Conservation (phyloP, 495 filamentous ascomycete species). For the Corynascus novoguineensis region DNA sequence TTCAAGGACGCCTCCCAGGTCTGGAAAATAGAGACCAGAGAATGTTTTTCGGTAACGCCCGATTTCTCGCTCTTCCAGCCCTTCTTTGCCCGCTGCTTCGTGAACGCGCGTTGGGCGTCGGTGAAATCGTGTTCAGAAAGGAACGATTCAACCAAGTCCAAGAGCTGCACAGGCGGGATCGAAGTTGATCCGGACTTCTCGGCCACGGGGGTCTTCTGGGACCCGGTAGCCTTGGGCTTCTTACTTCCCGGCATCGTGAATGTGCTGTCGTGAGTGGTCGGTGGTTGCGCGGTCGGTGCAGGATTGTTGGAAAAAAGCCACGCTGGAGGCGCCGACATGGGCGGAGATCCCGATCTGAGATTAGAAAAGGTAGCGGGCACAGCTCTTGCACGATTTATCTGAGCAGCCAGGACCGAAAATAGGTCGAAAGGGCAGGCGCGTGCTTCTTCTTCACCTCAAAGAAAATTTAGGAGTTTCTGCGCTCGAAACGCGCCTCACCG, state of each 20-base stretch:
- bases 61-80: constrained; percentile 35
- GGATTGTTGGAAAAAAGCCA: constrained; percentile 47
- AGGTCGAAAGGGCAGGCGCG: constrained; percentile 7
- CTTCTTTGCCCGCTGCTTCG: constrained; percentile 50
- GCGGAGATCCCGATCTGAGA: background rate
- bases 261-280: background rate
- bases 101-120: constrained; percentile 53
- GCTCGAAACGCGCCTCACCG: constrained; percentile 15
- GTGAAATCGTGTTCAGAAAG: constrained; percentile 60
- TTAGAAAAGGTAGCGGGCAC: background rate
- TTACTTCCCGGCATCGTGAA: constrained; percentile 18
- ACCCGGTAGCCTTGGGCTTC: constrained; percentile 30
- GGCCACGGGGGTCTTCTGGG: constrained; percentile 14
- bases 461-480: constrained; percentile 13
- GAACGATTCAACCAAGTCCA: constrained; percentile 62
- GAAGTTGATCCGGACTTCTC: constrained; percentile 21
- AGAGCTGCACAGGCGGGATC: constrained; percentile 51
- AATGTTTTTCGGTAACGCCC: constrained; percentile 31
- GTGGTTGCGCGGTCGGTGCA: constrained; percentile 7
- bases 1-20: constrained; percentile 41
- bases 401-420: background rate
- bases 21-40: constrained; percentile 41
- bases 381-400: background rate
- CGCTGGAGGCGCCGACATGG: constrained; percentile 35
- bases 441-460: background rate